Evolutionary conservation across 176 grass and related monocot species (phyloP).

Genomic region (Triticum turgidum): DNA sequence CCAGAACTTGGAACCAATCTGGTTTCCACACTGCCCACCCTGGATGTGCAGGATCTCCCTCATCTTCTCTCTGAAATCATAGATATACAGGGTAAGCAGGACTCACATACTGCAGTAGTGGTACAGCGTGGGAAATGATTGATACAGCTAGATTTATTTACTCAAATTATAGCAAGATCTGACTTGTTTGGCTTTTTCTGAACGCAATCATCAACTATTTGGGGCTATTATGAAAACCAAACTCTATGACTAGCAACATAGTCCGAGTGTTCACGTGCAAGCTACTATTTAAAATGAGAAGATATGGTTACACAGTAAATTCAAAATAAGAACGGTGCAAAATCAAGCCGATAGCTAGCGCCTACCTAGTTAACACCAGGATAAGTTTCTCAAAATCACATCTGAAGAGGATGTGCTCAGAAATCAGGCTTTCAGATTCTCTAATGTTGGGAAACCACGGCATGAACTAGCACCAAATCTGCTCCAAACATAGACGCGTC

Average conservation of each 20-base stretch:
- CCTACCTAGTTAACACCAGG: background rate
- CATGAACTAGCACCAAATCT: background rate
- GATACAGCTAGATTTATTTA: background rate
- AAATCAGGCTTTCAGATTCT: background rate
- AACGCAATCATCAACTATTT: background rate
- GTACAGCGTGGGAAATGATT: background rate
- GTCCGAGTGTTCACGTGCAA: background rate
- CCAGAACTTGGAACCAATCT: constrained; percentile 81
- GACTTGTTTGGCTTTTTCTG: background rate
- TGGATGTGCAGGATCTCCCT: constrained; percentile 79
- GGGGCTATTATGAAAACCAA: background rate
- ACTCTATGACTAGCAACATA: background rate
- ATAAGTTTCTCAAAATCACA: background rate
- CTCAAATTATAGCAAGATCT: background rate
- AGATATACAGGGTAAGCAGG: background rate
- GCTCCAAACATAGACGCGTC: no score
- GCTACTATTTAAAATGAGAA: background rate
- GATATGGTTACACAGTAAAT: background rate
- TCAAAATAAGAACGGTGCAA: background rate
- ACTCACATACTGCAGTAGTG: background rate
- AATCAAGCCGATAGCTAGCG: background rate
- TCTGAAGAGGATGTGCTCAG: background rate
- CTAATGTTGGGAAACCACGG: background rate
- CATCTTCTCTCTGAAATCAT: constrained; percentile 44
- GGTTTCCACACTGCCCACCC: constrained; percentile 79